Percentiles rank a stretch among this genome's conserved stretches.
Conservation (phyloP, 1,284 basidiomycete species). For the Cryptococcus jaspeensis region DNA sequence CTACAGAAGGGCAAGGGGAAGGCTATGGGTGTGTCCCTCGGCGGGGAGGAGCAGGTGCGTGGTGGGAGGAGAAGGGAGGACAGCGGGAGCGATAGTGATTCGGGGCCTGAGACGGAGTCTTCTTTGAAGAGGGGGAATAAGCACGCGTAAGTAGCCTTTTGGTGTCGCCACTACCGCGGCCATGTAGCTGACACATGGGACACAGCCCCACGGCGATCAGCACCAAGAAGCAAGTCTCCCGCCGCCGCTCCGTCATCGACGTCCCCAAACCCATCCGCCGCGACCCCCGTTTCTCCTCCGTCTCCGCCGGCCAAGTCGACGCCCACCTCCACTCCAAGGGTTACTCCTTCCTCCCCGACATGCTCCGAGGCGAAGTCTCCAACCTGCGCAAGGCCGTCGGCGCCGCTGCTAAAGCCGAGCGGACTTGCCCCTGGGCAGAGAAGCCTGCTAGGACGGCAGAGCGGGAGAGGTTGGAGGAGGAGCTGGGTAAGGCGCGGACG, state of each 20-base stretch:
- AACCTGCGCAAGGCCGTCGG: conserved; percentile 67
- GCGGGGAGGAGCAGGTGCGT: conserved; percentile 19
- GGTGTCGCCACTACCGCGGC: too few species aligned
- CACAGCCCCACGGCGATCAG: conserved; percentile 76
- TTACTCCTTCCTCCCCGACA: conserved; percentile 73
- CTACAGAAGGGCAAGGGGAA: conserved; percentile 46
- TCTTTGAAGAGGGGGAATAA: conserved; percentile 62
- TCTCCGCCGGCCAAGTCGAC: conserved; percentile 69
- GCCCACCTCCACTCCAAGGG: conserved; percentile 67
- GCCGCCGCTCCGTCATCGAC: conserved; percentile 73
- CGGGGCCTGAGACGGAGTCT: conserved; percentile 18
- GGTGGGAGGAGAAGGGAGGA: background rate
- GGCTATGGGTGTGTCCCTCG: conserved; percentile 17
- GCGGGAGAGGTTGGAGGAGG: conserved; percentile 69
- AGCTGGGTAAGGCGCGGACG: conserved; percentile 75
- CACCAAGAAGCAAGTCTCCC: conserved; percentile 81
- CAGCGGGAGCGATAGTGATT: conserved; percentile 19
- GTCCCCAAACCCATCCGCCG: conserved; percentile 65
- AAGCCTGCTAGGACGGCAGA: conserved; percentile 68
- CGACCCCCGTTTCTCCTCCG: conserved; percentile 83
- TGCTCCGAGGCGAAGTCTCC: conserved; percentile 67
- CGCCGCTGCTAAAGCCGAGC: conserved; percentile 66
- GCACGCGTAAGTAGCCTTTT: conserved; percentile 70
- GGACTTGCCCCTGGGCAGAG: conserved; percentile 64
- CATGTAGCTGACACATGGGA: background rate